Percentiles rank a stretch among this genome's conserved stretches.
Conservation (phyloP, 2,329 filamentous ascomycete species). For the Cordyceps fumosorosea region DNA sequence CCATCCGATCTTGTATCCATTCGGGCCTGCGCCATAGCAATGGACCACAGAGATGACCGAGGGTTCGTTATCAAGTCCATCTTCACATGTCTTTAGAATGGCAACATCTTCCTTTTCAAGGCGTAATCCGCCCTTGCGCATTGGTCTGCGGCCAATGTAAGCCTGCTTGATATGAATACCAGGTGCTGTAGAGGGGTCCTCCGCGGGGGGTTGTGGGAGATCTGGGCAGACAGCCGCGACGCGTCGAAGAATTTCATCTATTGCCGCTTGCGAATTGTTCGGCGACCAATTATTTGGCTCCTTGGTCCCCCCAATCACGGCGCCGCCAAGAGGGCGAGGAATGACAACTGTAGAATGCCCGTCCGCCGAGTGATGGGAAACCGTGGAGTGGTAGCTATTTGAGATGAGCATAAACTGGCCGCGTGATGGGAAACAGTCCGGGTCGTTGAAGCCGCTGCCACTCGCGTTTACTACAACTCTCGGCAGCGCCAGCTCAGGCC, state of each 20-base stretch:
- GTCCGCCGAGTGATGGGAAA: slow-evolving; percentile 1
- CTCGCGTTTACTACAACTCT: slow-evolving; percentile 5
- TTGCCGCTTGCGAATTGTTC: background rate
- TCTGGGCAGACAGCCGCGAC: background rate
- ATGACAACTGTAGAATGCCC: slow-evolving; percentile 3
- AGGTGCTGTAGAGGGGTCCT: background rate
- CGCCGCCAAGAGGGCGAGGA: background rate
- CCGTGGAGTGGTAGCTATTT: background rate
- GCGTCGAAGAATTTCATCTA: background rate
- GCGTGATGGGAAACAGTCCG: slow-evolving; percentile 2
- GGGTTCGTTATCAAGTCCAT: background rate
- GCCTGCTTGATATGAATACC: background rate
- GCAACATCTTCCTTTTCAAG: background rate
- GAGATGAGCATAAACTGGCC: background rate
- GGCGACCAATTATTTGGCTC: slow-evolving; percentile 8
- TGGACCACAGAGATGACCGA: background rate
- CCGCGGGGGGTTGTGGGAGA: background rate
- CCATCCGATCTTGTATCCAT: slow-evolving; percentile 8
- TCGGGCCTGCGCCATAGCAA: slow-evolving; percentile 8
- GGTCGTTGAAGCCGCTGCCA: slow-evolving; percentile 1
- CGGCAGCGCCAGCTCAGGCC: background rate
- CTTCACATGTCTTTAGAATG: background rate
- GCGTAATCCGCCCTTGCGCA: slow-evolving; percentile 3
- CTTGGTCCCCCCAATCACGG: slow-evolving; percentile 5
- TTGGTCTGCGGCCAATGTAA: slow-evolving; percentile 9